A percentile compares a stretch with the other conserved stretches of the same genome.
These are phyloP conservation scores for Torulaspora delbrueckii DNA, from an alignment of 805 yeast genomes.

Conservation along the genomic window DNA sequence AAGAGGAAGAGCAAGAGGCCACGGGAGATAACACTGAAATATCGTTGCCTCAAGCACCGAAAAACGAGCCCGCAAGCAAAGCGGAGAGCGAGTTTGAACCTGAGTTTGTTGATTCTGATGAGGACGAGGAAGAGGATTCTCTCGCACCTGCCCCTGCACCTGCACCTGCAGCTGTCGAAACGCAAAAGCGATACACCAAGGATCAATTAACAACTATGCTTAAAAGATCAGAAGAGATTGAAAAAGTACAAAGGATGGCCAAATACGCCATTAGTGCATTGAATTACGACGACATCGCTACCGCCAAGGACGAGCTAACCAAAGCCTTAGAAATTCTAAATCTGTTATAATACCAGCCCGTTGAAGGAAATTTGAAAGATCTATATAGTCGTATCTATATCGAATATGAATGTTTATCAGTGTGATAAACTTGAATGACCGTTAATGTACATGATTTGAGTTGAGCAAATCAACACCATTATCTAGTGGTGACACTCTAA, in stretches of 20 bases:
- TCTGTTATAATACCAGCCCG: conserved; percentile 9
- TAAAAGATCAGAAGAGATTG: conserved; percentile 50
- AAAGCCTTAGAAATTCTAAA: conserved; percentile 38
- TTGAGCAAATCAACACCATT: conserved; percentile 19
- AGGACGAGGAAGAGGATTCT: conserved; percentile 2
- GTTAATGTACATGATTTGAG: conserved; percentile 22
- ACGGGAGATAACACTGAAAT: conserved; percentile 1
- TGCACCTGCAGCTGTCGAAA: background rate
- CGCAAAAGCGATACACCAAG: conserved; percentile 18
- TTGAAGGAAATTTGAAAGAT: conserved; percentile 13
- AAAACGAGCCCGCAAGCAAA: background rate
- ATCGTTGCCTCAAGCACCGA: conserved; percentile 1
- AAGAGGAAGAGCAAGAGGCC: conserved; percentile 2
- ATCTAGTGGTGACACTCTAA: conserved; percentile 34
- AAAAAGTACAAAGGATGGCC: conserved; percentile 61
- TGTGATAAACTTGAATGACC: background rate
- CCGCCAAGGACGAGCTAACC: conserved; percentile 59
- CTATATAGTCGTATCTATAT: conserved; percentile 7
- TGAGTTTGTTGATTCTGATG: conserved; percentile 5
- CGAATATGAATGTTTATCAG: background rate
- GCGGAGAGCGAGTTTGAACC: conserved; percentile 4
- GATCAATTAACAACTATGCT: conserved; percentile 48
- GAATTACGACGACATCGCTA: conserved; percentile 66
- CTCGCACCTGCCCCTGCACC: background rate
- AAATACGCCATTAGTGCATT: conserved; percentile 75